Evolutionary conservation across 305 asterid species (phyloP), one percentile per base, ranked within the genome.

Genomic region (Solanum aculeatissimum): DNA sequence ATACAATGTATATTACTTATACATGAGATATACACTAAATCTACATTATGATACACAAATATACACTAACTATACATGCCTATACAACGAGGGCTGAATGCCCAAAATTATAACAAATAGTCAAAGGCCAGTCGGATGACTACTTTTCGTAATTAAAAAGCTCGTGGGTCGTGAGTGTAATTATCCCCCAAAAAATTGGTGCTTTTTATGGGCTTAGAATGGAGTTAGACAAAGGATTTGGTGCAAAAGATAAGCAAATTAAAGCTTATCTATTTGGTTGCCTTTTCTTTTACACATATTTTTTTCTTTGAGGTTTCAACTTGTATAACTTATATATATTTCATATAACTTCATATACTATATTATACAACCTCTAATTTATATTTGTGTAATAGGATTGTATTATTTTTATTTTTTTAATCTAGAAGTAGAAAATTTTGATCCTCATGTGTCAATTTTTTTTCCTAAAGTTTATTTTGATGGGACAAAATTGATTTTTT

Each of bases 221-320:
- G 83, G n/a, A 78, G 83, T 78, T 78, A 78, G 51, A 78, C 68
- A 78, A 40, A 78, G 82, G 49, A 78, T 78, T 78, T 78, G 66
- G 82, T 78, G 49, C 66, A 78, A 72, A 78, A 47, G 47, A 51
- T 53, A 29, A 78, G 82, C 23, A 53, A 75, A 75, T 27, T 29
- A 40, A 78, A 19, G 27, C 4, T 53, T 32, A 3, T 78, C n/a
- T 78, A 32, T 19, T 70, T 77, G 49, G 32, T 53, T 45, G 9
- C 60, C n/a, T 19, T 78, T 53, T 13, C 63, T 32, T 78, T 78
- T 78, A 78, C 83, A 78, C 35, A 19, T 32, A 32, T 8, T 53
- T 47, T 75, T 19, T 6, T 45, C 9, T 78, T 0, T 53, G 51
- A 53, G 68, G 68, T 78, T 78, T 78, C 32, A 1, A 78, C 62